Conservation (phyloP, 352 stramenopile genomes). For the Phytophthora uliginosa region DNA sequence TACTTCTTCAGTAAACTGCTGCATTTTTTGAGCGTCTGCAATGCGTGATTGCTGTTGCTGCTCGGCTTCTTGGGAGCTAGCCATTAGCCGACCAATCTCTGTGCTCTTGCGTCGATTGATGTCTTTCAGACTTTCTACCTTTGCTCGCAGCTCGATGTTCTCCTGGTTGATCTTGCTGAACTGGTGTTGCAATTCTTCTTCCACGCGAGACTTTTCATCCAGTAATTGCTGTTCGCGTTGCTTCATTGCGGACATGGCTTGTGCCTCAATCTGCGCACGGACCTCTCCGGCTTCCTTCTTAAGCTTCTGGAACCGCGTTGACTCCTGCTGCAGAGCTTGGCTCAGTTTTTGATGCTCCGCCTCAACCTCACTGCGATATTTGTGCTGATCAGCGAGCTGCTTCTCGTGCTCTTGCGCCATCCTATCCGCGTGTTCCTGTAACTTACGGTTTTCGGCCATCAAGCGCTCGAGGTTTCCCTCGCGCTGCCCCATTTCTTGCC, state of each 20-base stretch:
- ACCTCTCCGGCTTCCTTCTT: conserved; percentile 50
- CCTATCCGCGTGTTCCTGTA: conserved; percentile 55
- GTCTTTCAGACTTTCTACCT: conserved; percentile 60
- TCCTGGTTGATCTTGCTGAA: conserved; percentile 50
- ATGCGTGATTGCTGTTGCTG: conserved; percentile 33
- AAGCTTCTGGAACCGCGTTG: conserved; percentile 45
- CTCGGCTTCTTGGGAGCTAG: conserved; percentile 49
- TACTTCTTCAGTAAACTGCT: conserved; percentile 53
- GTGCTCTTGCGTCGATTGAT: conserved; percentile 62
- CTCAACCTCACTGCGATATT: conserved; percentile 51
- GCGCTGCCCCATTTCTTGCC: conserved; percentile 46
- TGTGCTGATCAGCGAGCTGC: conserved; percentile 51
- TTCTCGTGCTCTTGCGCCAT: conserved; percentile 61
- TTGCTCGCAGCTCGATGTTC: conserved; percentile 49
- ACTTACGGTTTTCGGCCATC: conserved; percentile 51
- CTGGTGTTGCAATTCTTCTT: conserved; percentile 51
- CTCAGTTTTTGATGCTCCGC: conserved; percentile 46
- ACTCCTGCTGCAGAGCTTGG: conserved; percentile 51
- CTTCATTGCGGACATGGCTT: conserved; percentile 53
- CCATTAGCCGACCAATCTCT: conserved; percentile 65
- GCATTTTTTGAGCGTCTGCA: conserved; percentile 44
- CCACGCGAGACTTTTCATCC: conserved; percentile 52
- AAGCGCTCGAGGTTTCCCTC: conserved; percentile 49
- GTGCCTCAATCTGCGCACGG: conserved; percentile 52
- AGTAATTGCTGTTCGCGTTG: conserved; percentile 63